Percentiles rank a stretch among this genome's conserved stretches.
These are phyloP conservation scores for Colletotrichum simmondsii DNA, from an alignment of 2,329 filamentous ascomycete species.

Conservation along the genomic window DNA sequence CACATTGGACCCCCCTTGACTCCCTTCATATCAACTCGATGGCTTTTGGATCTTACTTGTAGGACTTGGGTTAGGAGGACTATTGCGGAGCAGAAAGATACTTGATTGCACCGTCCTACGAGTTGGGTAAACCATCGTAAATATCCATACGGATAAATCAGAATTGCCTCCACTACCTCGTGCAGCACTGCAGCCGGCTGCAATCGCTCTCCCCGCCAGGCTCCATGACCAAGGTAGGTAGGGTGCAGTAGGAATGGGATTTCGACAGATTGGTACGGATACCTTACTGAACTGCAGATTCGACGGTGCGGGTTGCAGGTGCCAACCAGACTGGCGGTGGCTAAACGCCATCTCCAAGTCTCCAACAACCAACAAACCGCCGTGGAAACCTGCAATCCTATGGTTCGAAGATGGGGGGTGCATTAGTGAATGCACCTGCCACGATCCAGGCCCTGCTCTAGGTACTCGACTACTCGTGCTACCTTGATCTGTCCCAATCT, in stretches of 20 bases:
- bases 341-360: not conserved
- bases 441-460: constrained; percentile 17
- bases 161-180: not conserved
- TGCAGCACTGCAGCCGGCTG: not conserved
- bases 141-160: not conserved
- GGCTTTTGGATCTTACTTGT: too few species aligned
- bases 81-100: not conserved
- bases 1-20: not conserved
- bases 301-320: constrained; percentile 4
- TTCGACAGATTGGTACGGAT: not conserved
- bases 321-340: constrained; percentile 1
- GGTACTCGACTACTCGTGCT: not conserved
- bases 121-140: too few species aligned
- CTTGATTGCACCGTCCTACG: not conserved
- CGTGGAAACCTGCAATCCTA: not conserved
- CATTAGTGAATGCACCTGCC: not conserved
- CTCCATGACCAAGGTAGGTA: not conserved
- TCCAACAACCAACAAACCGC: not conserved
- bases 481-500: not conserved
- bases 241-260: not conserved
- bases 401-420: not conserved
- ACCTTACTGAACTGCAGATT: not conserved
- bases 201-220: not conserved
- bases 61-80: too few species aligned
- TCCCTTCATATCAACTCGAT: not conserved